Conservation (phyloP, 2,329 filamentous ascomycete species). For the Beauveria sp. region DNA sequence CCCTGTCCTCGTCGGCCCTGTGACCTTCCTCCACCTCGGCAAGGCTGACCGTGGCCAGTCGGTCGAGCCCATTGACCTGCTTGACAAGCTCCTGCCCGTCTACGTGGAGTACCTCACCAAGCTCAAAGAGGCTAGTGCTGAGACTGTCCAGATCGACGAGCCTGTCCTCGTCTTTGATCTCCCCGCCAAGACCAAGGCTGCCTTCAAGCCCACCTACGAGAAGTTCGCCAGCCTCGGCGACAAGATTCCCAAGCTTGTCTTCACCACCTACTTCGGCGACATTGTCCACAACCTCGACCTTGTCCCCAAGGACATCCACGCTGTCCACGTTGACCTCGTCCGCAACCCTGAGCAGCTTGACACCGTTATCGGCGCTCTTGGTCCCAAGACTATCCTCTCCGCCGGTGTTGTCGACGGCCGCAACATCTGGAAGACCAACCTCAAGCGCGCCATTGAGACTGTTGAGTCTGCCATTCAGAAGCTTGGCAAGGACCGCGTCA, state of each 20-base stretch:
- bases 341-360: slow-evolving; percentile 97
- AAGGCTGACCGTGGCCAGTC: slow-evolving; percentile 96
- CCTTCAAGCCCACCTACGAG: slow-evolving; percentile 97
- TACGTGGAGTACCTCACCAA: slow-evolving; percentile 88
- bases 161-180: slow-evolving; percentile 94
- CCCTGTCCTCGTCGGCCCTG: slow-evolving; percentile 89
- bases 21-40: slow-evolving; percentile 94
- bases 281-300: slow-evolving; percentile 98
- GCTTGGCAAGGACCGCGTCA: slow-evolving; percentile 94
- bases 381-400: slow-evolving; percentile 83
- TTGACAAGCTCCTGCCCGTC: slow-evolving; percentile 87
- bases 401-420: slow-evolving; percentile 95
- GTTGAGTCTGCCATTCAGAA: slow-evolving; percentile 87
- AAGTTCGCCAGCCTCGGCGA: slow-evolving; percentile 69
- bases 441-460: slow-evolving; percentile 86
- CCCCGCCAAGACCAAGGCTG: slow-evolving; percentile 79
- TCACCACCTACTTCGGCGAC: slow-evolving; percentile 98
- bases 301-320: slow-evolving; percentile 70
- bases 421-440: slow-evolving; percentile 99
- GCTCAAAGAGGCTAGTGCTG: slow-evolving; percentile 93
- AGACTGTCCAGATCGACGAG: slow-evolving; percentile 98
- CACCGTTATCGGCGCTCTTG: slow-evolving; percentile 72
- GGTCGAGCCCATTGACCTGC: slow-evolving; percentile 86
- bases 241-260: slow-evolving; percentile 78
- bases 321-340: slow-evolving; percentile 90